Evolutionary conservation across 306 rosid genomes (phyloP), one percentile per base, ranked within the genome.

Genomic region (Begonia loranthoides): DNA sequence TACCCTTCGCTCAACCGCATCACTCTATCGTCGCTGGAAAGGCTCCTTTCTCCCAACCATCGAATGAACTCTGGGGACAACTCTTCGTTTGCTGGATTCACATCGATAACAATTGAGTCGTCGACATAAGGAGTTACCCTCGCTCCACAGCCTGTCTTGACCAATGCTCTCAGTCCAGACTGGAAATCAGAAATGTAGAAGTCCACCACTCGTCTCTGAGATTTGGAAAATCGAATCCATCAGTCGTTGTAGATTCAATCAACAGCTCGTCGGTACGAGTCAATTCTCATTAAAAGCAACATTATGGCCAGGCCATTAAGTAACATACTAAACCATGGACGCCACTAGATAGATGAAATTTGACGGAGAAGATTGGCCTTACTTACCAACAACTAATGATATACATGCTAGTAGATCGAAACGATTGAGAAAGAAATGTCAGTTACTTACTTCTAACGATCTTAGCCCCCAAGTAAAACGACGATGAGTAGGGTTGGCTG

Each of bases 171-270:
- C 63, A 90, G 67, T 56, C 99, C 99, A 51, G 99, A 90, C 58
- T 90, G 99, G 73, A 86, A 90, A 80, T 90, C 99, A 17, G 99
- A 90, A 78, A 90, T 90, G 86, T 90, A 90, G 67, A 90, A 90
- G 73, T 90, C 99, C 45, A 80, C 97, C 61, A 85, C 84, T 9
- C 78, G 95, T 73, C 95, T 80, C 97, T 89, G 94, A 28, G 36
- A 28, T 28, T 19, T 56, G 64, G 17, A 48, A 12, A 59, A 50
- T 39, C 22, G 3, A 19, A 19, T 19, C 22, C 22, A 19, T 19
- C 22, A 19, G 1, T 19, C 22, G 0, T 19, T 4, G 3, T 19
- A 19, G 22, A 19, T 4, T 19, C 3, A 19, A 1, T 19, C 22
- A 4, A 19, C 22, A 19, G 22, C 22, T 19, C 22, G 3, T 19